Base-by-base conservation (phyloP, 1,284 basidiomycete genomes). In the Cutaneotrichosporon dermatis region DNA sequence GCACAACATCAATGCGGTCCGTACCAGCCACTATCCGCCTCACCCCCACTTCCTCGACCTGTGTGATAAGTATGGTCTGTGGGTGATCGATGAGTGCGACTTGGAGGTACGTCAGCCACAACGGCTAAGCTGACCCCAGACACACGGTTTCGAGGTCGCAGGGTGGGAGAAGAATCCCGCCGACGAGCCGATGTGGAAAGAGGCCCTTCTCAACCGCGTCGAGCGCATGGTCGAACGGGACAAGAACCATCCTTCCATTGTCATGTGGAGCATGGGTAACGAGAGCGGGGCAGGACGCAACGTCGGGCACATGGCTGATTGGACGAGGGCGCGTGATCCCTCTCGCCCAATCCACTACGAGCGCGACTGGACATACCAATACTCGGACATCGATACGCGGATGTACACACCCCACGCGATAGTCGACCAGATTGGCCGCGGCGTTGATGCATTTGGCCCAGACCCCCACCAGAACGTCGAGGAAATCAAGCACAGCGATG, bases 81-180 rank as follows among this genome's bases (percentile, higher is more conserved):
- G 65, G 67, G 67, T 69, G 13, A 60, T 69, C 36, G 67, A 69
- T 59, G 67, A 69, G 59, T 48, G 60, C 51, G 67, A 69, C 62
- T 59, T 55, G 33, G 67, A 69, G n/a, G n/a, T n/a, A n/a, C n/a
- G n/a, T n/a, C n/a, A n/a, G n/a, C n/a, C n/a, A n/a, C n/a, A n/a
- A n/a, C n/a, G n/a, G n/a, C n/a, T n/a, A n/a, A n/a, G n/a, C n/a
- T n/a, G n/a, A n/a, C n/a, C n/a, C n/a, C n/a, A n/a, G 60, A 67
- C 66, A 3, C 67, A 69, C 52, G 67, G 67, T n/a, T 69, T 65
- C 48, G 63, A 55, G 36, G 33, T 37, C n/a, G 44, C 51, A 36
- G 37, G 43, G 6, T 69, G 67, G 67, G 35, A 49, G 15, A 43
- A 58, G 9, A 62, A 59, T 33, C 67, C 67, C 2, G 57, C 62